These are phyloP conservation scores for Penicillium sp. DNA, from an alignment of 2,329 filamentous ascomycete species.

Conservation along the genomic window DNA sequence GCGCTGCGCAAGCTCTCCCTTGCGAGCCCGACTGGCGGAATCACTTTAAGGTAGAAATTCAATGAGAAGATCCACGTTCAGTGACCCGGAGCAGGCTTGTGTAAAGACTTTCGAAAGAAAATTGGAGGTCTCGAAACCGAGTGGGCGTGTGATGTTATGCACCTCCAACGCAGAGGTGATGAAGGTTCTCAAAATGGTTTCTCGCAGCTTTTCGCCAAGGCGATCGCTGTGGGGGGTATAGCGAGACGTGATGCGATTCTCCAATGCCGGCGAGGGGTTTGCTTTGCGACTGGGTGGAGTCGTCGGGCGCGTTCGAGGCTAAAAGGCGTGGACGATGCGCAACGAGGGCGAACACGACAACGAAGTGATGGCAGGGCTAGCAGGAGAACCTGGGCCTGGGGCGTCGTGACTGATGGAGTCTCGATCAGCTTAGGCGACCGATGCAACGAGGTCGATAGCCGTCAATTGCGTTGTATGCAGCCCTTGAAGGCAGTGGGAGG, in stretches of 20 bases:
- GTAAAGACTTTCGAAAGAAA: background rate
- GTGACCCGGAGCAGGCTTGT: background rate
- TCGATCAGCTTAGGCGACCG: constrained; percentile 10
- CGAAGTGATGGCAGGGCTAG: constrained; percentile 3
- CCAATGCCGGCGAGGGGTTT: background rate
- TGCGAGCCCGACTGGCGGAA: background rate
- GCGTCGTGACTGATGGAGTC: background rate
- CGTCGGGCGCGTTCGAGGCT: constrained; percentile 19
- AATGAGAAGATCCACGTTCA: background rate
- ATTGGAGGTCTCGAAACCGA: background rate
- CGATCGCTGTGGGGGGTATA: background rate
- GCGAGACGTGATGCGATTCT: background rate
- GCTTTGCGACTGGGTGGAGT: constrained; percentile 2
- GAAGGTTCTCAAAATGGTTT: background rate
- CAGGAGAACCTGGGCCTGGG: background rate
- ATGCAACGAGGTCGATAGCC: constrained; percentile 9
- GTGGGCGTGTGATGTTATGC: background rate
- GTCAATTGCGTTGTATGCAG: constrained; percentile 25
- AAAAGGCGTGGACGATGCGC: constrained; percentile 14
- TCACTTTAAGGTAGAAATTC: background rate
- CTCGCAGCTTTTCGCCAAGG: background rate
- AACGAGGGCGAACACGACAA: constrained; percentile 19
- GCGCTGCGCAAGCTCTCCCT: constrained; percentile 2
- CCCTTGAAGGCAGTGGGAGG: constrained; percentile 20
- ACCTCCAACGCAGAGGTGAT: background rate